Base-by-base conservation (phyloP, 768 basidiomycete genomes). In the Agaricus subrufescens region DNA sequence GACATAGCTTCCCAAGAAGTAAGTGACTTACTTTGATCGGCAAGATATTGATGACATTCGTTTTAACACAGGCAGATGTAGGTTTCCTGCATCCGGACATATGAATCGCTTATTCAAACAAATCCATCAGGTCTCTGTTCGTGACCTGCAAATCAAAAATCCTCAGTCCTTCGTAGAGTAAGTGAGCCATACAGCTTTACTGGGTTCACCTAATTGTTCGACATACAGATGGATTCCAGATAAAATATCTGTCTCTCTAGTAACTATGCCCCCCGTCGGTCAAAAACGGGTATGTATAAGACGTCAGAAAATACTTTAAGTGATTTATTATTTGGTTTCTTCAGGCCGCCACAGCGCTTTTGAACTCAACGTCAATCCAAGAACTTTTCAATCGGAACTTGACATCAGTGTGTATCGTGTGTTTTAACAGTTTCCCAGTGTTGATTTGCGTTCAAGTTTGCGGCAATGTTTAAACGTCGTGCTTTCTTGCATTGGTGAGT, bases 401-500 rank as follows among this genome's bases (percentile, higher is more conserved):
- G 42, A 68, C 78, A 5, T 80, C 83, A 60, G 88, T 87, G 55
- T 40, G 73, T 57, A 49, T 31, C 25, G 30, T 44, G 43, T 23
- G 47, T 11, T 39, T 42, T 6, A 10, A 11, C 11, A 15, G 10
- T 59, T 62, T 9, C 61, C 30, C 40, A 43, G 50, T 39, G 30
- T 29, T 5, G 10, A 39, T 8, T 46, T 25, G 19, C 30, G 11
- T 34, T 27, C 40, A 64, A 92, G 87, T 94, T 92, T 69, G 59
- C 81, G 0, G 71, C 77, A 4, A 94, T 95, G 90, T 94, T 82
- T 72, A 90, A 87, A 67, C 82, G 92, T 30, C 77, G 79, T 45
- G 94, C 94, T 4, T 96, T 91, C 78, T 70, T 95, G 56, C 91
- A 94, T 67, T 94, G 91, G 90, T 78, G 26, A 61, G 65, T 50